Conservation (phyloP, 345 rosid genomes). For the Eutrema heterophyllum region DNA sequence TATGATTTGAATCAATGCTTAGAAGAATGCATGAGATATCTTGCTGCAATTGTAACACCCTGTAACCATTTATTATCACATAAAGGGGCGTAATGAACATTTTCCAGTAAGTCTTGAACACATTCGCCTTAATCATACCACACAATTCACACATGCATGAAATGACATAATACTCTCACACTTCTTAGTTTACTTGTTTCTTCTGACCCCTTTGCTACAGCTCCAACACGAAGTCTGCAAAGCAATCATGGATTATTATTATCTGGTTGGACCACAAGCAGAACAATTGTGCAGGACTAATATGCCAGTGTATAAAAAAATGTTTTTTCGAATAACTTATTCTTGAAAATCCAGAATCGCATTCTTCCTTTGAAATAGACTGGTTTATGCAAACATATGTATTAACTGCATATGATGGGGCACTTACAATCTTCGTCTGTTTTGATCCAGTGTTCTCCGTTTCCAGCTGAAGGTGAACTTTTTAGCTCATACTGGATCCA, state of each 20-base stretch:
- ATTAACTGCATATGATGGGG: background rate
- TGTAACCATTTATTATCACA: conserved; percentile 34
- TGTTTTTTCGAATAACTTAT: background rate
- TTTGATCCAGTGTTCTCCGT: conserved; percentile 81
- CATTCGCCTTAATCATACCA: conserved; percentile 27
- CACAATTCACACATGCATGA: conserved; percentile 34
- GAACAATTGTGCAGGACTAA: conserved; percentile 2
- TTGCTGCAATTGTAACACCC: background rate
- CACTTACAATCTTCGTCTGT: conserved; percentile 93
- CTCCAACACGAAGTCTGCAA: conserved; percentile 90
- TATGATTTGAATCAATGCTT: background rate
- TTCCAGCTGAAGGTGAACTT: conserved; percentile 34
- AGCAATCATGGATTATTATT: conserved; percentile 2
- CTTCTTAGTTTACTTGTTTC: conserved; percentile 21
- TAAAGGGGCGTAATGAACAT: conserved; percentile 24
- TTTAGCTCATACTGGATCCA: conserved; percentile 32
- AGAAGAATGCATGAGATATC: background rate
- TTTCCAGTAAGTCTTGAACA: conserved; percentile 22
- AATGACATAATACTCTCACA: conserved; percentile 24
- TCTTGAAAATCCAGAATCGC: background rate
- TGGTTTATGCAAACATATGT: background rate
- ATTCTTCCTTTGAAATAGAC: background rate
- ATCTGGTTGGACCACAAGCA: conserved; percentile 6
- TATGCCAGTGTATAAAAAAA: background rate
- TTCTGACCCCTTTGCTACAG: conserved; percentile 44